phyloP scores from a whole-genome alignment of 345 rosid species.

The Combretum micranthum region DNA sequence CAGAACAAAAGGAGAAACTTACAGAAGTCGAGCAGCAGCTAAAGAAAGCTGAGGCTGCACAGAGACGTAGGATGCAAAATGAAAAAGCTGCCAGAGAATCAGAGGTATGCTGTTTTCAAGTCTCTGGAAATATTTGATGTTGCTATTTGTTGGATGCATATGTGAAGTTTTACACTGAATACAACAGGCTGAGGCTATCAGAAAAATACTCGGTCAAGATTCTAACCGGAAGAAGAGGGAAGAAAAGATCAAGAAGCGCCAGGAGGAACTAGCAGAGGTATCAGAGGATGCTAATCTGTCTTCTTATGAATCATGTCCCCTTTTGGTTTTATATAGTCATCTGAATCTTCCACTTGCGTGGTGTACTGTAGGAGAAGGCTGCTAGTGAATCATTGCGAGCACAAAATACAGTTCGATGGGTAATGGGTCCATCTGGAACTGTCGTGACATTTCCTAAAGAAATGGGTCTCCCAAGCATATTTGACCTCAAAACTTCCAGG shows the following conservation, averaged over 20 bases:
- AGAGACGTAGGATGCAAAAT: conserved; percentile 78
- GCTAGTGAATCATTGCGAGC: conserved; percentile 47
- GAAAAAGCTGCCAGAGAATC: conserved; percentile 86
- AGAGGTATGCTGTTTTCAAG: conserved; percentile 42
- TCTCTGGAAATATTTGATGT: conserved; percentile 8
- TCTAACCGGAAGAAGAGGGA: conserved; percentile 85
- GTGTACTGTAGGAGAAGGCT: conserved; percentile 58
- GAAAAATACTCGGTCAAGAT: conserved; percentile 94
- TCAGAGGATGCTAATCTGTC: conserved; percentile 1
- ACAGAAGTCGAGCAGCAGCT: conserved; percentile 77
- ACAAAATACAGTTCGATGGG: conserved; percentile 50
- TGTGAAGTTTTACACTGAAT: background rate
- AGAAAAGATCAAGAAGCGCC: conserved; percentile 71
- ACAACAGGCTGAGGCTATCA: conserved; percentile 79
- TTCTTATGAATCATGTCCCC: background rate
- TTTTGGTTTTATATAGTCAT: background rate
- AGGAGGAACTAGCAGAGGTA: conserved; percentile 85
- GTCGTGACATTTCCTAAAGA: conserved; percentile 67
- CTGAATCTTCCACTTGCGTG: background rate
- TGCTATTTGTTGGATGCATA: background rate
- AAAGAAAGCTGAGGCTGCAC: conserved; percentile 91
- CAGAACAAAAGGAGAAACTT: conserved; percentile 86
- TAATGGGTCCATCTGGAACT: conserved; percentile 64
- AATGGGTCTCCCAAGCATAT: conserved; percentile 73
- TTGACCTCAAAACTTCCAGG: conserved; percentile 57